Evolutionary conservation across 352 stramenopile species (phyloP), one percentile per base, ranked within the genome.

Genomic region (Pilasporangium apinafurcum): DNA sequence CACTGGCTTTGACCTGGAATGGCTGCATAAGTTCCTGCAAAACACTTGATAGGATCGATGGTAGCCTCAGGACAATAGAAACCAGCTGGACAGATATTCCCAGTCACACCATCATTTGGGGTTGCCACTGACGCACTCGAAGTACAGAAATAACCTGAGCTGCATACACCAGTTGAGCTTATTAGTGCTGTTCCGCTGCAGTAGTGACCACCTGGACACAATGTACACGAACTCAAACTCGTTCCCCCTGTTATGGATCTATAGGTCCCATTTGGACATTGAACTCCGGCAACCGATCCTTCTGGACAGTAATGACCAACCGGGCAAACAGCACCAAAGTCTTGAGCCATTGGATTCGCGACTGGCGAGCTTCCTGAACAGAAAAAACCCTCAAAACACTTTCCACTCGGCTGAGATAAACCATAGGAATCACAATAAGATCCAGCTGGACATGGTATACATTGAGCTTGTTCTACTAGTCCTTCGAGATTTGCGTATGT

Each of bases 371-470:
- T 71, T 39, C 53, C 70, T 4, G 44, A 36, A 30, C 78, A 91
- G 2, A 88, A 58, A 50, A 83, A 88, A 0, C 78, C 78, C 47
- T 70, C 72, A 8, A 86, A 63, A 41, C 78, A 91, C 4, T 51
- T 56, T 0, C 68, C 75, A 51, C 73, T 87, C 13, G 66, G 69
- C 3, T 36, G 28, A 0, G 51, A 68, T 1, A 84, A 46, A 1
- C 77, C 83, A 37, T 85, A 91, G 13, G 86, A 83, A 37, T 97
- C 88, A 51, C 92, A 98, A 35, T 88, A 98, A 20, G 61, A 74
- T 0, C 91, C 91, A 8, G 70, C 57, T 8, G 80, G 64, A 58
- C 92, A 98, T 16, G 59, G 27, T 18, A 75, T 66, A 38, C 92
- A 98, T 46, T 95, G 78, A 0, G 67, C 51, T 17, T 76, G 57